Percentiles rank a stretch among this genome's conserved stretches.
phyloP scores from a whole-genome alignment of 345 rosid species.

The Noccaea bulbosa region DNA sequence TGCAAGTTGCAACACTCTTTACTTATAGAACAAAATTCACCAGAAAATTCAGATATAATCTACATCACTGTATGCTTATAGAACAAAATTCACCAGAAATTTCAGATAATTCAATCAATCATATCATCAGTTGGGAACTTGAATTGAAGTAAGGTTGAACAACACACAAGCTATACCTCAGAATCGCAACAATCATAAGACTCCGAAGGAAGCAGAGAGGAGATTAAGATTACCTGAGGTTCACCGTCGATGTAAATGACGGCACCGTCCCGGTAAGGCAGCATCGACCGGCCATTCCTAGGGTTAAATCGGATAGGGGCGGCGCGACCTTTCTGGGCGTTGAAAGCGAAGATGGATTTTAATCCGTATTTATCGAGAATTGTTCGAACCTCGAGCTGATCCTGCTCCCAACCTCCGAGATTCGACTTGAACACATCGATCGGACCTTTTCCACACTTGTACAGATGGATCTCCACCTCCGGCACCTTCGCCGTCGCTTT shows the following conservation, averaged over 20 bases:
- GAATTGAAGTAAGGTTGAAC: neutral
- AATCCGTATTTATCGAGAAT: conserved; percentile 73
- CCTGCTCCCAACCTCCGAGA: conserved; percentile 83
- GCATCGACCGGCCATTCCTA: conserved; percentile 80
- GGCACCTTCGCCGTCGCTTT: conserved; percentile 59
- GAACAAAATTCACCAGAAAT: neutral
- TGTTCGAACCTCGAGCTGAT: conserved; percentile 85
- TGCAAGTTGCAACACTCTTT: conserved; percentile 14
- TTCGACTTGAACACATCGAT: conserved; percentile 74
- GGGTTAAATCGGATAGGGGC: conserved; percentile 77
- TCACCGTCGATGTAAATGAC: conserved; percentile 81
- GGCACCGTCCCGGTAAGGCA: conserved; percentile 75
- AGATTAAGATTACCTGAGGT: conserved; percentile 65
- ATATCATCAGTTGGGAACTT: conserved; percentile 3
- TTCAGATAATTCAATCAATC: neutral
- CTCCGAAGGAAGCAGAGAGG: neutral
- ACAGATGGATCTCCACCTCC: conserved; percentile 81
- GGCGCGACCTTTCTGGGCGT: conserved; percentile 65
- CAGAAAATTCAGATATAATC: neutral
- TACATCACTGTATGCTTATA: neutral
- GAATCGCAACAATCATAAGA: neutral
- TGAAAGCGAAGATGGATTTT: conserved; percentile 80
- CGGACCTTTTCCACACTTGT: conserved; percentile 79
- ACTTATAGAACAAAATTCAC: too few species aligned
- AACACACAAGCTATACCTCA: too few species aligned